These are phyloP conservation scores for Lagenidium giganteum DNA, from an alignment of 352 stramenopile species.

Conservation along the genomic window DNA sequence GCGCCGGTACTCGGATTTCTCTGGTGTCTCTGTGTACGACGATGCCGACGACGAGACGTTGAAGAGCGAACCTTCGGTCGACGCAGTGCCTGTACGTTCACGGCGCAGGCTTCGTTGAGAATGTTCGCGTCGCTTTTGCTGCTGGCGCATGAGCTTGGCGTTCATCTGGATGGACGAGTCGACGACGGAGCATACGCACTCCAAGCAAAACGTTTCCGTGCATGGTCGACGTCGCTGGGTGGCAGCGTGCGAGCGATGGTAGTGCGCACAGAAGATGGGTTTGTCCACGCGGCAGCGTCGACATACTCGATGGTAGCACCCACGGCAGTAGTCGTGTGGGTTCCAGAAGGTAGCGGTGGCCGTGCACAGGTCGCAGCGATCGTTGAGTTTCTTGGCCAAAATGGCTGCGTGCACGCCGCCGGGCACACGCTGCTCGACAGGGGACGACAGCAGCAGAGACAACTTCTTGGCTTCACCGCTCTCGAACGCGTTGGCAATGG, in stretches of 20 bases:
- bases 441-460: slow-evolving; percentile 42
- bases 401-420: too few species aligned
- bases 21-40: slow-evolving; percentile 1
- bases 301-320: slow-evolving; percentile 65
- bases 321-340: slow-evolving; percentile 41
- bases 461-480: slow-evolving; percentile 75
- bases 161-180: slow-evolving; percentile 59
- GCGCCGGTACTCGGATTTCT: neutral
- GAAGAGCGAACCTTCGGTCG: slow-evolving; percentile 10
- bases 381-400: too few species aligned
- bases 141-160: slow-evolving; percentile 50
- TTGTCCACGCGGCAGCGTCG: slow-evolving; percentile 58
- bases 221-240: slow-evolving; percentile 23
- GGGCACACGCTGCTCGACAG: neutral
- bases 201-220: slow-evolving; percentile 72
- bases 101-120: slow-evolving; percentile 17
- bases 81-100: neutral
- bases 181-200: slow-evolving; percentile 66
- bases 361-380: slow-evolving; percentile 55
- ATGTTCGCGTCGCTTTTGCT: slow-evolving; percentile 30
- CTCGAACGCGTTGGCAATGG: slow-evolving; percentile 53
- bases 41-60: slow-evolving; percentile 5
- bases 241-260: slow-evolving; percentile 17
- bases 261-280: slow-evolving; percentile 74
- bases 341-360: slow-evolving; percentile 64